phyloP scores from a whole-genome alignment of 345 rosid genomes.

The Brassica rapa region DNA sequence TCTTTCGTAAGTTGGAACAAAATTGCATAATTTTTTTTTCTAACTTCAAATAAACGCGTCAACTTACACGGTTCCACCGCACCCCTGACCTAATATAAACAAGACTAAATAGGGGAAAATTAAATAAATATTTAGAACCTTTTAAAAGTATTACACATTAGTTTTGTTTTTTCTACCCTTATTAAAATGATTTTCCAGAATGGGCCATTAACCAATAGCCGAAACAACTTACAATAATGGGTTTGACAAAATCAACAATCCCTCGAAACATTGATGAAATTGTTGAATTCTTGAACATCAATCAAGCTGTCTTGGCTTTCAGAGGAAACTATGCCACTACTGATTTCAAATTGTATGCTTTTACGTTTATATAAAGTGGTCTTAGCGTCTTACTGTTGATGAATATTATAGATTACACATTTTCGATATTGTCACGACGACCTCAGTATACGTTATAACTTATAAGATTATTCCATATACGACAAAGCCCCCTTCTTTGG shows the following conservation, averaged over 20 bases:
- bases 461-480: constrained; percentile 4
- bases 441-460: not conserved
- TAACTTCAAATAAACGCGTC: not conserved
- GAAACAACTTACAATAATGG: not conserved
- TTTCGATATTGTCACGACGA: constrained; percentile 3
- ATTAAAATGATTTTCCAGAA: not conserved
- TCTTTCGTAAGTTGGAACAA: not conserved
- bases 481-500: constrained; percentile 13
- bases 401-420: constrained; percentile 11
- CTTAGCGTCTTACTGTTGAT: not conserved
- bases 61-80: not conserved
- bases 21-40: not conserved
- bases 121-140: not conserved
- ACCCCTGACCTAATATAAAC: not conserved
- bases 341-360: not conserved
- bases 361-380: not conserved
- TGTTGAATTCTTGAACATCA: constrained; percentile 4
- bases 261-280: not conserved
- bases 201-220: not conserved
- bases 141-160: not conserved
- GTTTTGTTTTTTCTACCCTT: not conserved
- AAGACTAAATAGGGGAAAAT: not conserved
- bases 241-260: not conserved
- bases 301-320: constrained; percentile 1
- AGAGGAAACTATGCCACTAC: constrained; percentile 6